phyloP scores from a whole-genome alignment of 148 eudicot species.

The Vaccinium macrocarpon region DNA sequence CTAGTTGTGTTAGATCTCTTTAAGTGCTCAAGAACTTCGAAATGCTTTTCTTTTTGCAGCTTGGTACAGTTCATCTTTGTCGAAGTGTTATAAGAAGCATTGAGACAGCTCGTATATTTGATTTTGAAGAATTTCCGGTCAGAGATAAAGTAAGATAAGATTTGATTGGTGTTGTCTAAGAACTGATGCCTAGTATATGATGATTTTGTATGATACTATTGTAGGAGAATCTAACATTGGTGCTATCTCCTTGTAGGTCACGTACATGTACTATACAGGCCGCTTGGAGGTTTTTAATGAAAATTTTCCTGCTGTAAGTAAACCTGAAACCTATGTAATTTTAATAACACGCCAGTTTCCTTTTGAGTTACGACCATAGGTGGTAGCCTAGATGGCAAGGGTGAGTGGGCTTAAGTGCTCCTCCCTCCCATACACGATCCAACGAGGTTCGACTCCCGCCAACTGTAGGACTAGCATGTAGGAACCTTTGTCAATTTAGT shows the following conservation, averaged over 20 bases:
- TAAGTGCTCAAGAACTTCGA: background rate
- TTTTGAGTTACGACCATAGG: background rate
- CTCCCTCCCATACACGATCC: too few relatives aligned
- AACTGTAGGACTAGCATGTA: too few relatives aligned
- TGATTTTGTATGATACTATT: background rate
- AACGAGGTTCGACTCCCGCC: too few relatives aligned
- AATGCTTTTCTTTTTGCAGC: constrained; percentile 37
- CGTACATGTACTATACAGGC: constrained; percentile 98
- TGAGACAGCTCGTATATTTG: constrained; percentile 98
- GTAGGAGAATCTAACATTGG: background rate
- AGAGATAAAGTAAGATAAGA: constrained; percentile 71
- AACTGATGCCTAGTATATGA: constrained; percentile 9
- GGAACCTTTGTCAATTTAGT: too few relatives aligned
- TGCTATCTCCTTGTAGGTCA: constrained; percentile 46
- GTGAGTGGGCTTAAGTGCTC: too few relatives aligned
- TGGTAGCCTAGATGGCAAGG: too few relatives aligned
- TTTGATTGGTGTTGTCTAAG: constrained; percentile 3
- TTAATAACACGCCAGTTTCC: background rate
- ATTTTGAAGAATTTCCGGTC: constrained; percentile 93
- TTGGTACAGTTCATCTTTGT: constrained; percentile 94
- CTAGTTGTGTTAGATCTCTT: background rate
- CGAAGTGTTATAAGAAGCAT: constrained; percentile 98
- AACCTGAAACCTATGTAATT: background rate
- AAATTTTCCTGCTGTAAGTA: constrained; percentile 83
- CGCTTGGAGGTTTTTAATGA: constrained; percentile 98